Conservation (phyloP, 495 filamentous ascomycete species). For the Endocarpon pusillum region DNA sequence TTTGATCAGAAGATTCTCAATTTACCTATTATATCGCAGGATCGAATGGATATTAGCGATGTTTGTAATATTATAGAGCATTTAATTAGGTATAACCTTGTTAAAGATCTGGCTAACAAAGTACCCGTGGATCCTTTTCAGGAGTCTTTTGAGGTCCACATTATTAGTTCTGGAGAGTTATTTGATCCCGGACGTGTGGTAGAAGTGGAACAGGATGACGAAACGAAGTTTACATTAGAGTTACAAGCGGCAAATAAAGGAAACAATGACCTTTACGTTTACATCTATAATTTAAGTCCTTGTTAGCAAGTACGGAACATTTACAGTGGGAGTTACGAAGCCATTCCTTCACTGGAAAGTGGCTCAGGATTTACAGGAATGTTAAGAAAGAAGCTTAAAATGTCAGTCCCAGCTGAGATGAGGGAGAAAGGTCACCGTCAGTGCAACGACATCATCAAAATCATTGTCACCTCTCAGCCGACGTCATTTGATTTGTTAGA, state of each 20-base stretch:
- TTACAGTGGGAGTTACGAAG: neutral
- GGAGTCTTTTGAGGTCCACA: conserved; percentile 1
- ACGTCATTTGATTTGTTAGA: conserved; percentile 6
- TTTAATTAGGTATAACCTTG: neutral
- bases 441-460: conserved; percentile 9
- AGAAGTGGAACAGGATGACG: neutral
- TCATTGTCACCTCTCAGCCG: conserved; percentile 7
- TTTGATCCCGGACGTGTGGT: neutral
- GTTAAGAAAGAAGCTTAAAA: neutral
- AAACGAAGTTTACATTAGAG: neutral
- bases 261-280: conserved; percentile 1
- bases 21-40: neutral
- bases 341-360: conserved; percentile 1
- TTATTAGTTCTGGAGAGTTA: neutral
- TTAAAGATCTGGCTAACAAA: conserved; percentile 1
- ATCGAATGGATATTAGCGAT: neutral
- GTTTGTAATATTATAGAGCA: conserved; percentile 1
- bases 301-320: conserved; percentile 8
- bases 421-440: conserved; percentile 2
- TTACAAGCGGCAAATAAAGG: neutral
- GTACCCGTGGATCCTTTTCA: neutral
- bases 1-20: conserved; percentile 1
- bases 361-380: neutral
- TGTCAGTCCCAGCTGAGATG: conserved; percentile 1
- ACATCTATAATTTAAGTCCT: conserved; percentile 3